Conservation (phyloP, 768 basidiomycete genomes). For the Calocybe gangraenosa region DNA sequence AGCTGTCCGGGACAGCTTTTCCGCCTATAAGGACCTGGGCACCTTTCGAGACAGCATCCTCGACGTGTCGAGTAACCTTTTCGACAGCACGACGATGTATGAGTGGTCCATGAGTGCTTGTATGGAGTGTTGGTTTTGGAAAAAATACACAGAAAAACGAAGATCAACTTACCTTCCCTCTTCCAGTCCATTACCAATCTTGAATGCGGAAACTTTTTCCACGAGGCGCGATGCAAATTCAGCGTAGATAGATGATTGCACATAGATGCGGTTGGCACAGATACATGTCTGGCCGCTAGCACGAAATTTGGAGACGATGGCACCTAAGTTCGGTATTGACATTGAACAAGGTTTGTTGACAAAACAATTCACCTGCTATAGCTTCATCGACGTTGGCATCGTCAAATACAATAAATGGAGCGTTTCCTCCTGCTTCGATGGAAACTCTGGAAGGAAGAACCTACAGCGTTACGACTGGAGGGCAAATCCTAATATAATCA, state of each 20-base stretch:
- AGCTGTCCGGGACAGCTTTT: constrained; percentile 49
- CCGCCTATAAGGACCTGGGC: constrained; percentile 92
- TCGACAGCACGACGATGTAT: constrained; percentile 83
- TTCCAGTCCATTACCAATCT: constrained; percentile 85
- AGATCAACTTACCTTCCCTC: constrained; percentile 54
- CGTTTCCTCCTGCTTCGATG: constrained; percentile 90
- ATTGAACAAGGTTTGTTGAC: constrained; percentile 1
- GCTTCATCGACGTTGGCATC: constrained; percentile 93
- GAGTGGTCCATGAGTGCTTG: constrained; percentile 90
- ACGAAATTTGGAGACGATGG: constrained; percentile 77
- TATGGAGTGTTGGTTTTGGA: neutral
- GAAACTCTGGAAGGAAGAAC: constrained; percentile 42
- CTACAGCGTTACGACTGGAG: constrained; percentile 4
- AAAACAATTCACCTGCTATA: constrained; percentile 58
- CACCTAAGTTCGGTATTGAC: constrained; percentile 36
- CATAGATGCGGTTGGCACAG: constrained; percentile 89
- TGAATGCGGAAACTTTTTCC: constrained; percentile 78
- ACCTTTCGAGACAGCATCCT: constrained; percentile 82
- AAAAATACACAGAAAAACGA: neutral
- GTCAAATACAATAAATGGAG: constrained; percentile 95
- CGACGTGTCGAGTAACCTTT: constrained; percentile 83
- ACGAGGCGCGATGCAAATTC: constrained; percentile 87
- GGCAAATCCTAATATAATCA: neutral
- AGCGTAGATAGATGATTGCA: constrained; percentile 88
- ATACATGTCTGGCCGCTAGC: constrained; percentile 80